phyloP scores from a whole-genome alignment of 108 stramenopile genomes.

The Nitzschia sp. region DNA sequence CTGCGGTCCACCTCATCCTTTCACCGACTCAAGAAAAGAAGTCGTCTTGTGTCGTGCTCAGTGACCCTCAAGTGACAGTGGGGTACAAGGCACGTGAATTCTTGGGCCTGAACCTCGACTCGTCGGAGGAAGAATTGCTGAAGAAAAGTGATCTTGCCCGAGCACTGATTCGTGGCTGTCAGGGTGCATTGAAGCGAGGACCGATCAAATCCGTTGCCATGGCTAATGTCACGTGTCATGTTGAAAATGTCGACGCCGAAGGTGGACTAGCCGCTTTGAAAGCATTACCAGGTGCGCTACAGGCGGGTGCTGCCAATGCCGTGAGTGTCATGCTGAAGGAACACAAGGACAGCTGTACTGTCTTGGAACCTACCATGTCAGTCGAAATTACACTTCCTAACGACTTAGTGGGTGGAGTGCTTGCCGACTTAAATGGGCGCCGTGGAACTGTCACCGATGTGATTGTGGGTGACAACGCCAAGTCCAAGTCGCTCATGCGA shows the following conservation, averaged over 20 bases:
- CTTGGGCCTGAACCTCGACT: slow-evolving; percentile 57
- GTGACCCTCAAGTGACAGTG: slow-evolving; percentile 69
- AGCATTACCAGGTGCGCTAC: slow-evolving; percentile 72
- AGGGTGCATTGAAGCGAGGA: slow-evolving; percentile 80
- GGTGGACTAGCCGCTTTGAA: slow-evolving; percentile 56
- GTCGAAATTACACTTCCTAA: slow-evolving; percentile 76
- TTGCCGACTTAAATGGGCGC: slow-evolving; percentile 81
- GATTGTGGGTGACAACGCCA: slow-evolving; percentile 50
- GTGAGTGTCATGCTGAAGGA: slow-evolving; percentile 50
- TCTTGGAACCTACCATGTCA: slow-evolving; percentile 88
- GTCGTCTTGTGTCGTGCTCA: slow-evolving; percentile 50
- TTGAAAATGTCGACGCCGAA: slow-evolving; percentile 75
- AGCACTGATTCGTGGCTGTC: slow-evolving; percentile 73
- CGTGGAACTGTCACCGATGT: slow-evolving; percentile 87
- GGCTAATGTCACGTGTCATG: slow-evolving; percentile 72
- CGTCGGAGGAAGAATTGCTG: slow-evolving; percentile 49
- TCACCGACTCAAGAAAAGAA: slow-evolving; percentile 37
- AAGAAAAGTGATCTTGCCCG: slow-evolving; percentile 52
- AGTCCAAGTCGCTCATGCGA: slow-evolving; percentile 67
- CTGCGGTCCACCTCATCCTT: slow-evolving; percentile 60
- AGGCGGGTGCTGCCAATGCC: slow-evolving; percentile 76
- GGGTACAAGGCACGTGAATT: slow-evolving; percentile 58
- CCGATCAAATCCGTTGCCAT: slow-evolving; percentile 61
- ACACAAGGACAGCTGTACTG: slow-evolving; percentile 30
- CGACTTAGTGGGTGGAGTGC: slow-evolving; percentile 81